Conservation (phyloP, 768 basidiomycete species). For the Hortiboletus flavorubellus region DNA sequence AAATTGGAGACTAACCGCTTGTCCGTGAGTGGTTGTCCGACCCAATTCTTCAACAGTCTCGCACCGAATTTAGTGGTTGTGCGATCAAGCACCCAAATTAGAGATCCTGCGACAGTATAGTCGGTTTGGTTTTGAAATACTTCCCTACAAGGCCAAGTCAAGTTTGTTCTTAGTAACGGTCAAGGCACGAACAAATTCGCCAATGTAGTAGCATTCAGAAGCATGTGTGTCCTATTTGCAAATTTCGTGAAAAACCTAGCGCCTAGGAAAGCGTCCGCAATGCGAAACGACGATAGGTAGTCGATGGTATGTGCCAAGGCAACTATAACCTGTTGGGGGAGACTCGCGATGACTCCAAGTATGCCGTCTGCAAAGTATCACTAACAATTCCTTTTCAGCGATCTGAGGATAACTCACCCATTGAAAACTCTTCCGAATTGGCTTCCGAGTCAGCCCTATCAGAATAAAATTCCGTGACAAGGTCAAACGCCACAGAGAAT, state of each 20-base stretch:
- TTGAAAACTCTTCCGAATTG: conserved; percentile 37
- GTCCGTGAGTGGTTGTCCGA: conserved; percentile 80
- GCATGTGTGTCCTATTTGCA: conserved; percentile 75
- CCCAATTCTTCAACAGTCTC: conserved; percentile 78
- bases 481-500: conserved; percentile 68
- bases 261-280: conserved; percentile 76
- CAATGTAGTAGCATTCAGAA: conserved; percentile 84
- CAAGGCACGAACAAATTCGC: conserved; percentile 56
- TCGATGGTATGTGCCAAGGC: conserved; percentile 71
- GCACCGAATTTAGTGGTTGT: conserved; percentile 90
- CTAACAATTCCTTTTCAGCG: not conserved
- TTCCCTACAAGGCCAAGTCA: conserved; percentile 46
- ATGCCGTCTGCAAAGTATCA: conserved; percentile 45
- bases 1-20: conserved; percentile 44
- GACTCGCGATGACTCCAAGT: conserved; percentile 57
- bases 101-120: conserved; percentile 63
- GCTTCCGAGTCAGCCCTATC: conserved; percentile 37
- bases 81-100: conserved; percentile 83
- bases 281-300: conserved; percentile 68
- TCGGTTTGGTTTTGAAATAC: conserved; percentile 93
- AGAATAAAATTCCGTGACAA: conserved; percentile 63
- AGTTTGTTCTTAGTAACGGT: not conserved
- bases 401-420: conserved; percentile 7
- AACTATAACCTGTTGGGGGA: conserved; percentile 68
- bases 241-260: conserved; percentile 80